Percentiles rank a stretch among this genome's conserved stretches.
Evolutionary conservation across 2,329 filamentous ascomycete genomes (phyloP).

Genomic region (Neonectria punicea): DNA sequence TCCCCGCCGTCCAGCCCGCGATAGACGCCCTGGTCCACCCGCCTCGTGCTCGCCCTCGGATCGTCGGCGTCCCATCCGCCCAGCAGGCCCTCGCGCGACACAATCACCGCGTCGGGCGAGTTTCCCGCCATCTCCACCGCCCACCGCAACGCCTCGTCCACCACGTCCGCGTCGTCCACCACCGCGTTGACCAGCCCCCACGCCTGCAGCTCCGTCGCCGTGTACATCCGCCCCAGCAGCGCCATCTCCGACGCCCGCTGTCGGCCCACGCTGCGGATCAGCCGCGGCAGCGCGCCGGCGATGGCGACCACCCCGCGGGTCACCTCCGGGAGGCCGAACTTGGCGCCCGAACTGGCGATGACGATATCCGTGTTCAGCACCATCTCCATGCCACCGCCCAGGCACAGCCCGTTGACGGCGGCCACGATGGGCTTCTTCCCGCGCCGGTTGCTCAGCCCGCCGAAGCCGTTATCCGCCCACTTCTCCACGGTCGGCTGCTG

Average conservation of each 20-base stretch:
- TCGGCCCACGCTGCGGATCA: conserved; percentile 70
- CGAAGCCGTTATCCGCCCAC: conserved; percentile 60
- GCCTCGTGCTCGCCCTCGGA: conserved; percentile 69
- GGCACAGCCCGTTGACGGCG: conserved; percentile 77
- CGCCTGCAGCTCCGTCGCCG: conserved; percentile 66
- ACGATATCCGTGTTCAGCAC: conserved; percentile 77
- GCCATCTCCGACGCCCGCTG: conserved; percentile 79
- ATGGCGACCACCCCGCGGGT: conserved; percentile 75
- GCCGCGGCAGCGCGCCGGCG: conserved; percentile 74
- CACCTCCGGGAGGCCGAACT: conserved; percentile 76
- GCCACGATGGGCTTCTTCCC: conserved; percentile 80
- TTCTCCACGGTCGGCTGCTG: conserved; percentile 53
- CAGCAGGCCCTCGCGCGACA: conserved; percentile 76
- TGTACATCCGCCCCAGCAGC: conserved; percentile 69
- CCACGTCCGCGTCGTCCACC: conserved; percentile 59
- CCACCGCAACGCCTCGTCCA: conserved; percentile 68
- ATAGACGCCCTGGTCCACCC: conserved; percentile 68
- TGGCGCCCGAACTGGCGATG: conserved; percentile 64
- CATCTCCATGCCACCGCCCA: conserved; percentile 82
- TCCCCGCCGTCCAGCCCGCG: conserved; percentile 70
- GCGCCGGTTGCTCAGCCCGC: conserved; percentile 70
- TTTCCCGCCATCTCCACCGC: conserved; percentile 71
- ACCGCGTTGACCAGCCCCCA: conserved; percentile 80
- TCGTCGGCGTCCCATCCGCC: conserved; percentile 77
- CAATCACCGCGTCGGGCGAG: conserved; percentile 80